Conservation (phyloP, 805 yeast genomes). For the Yamadazyma takamatsuzukensis region DNA sequence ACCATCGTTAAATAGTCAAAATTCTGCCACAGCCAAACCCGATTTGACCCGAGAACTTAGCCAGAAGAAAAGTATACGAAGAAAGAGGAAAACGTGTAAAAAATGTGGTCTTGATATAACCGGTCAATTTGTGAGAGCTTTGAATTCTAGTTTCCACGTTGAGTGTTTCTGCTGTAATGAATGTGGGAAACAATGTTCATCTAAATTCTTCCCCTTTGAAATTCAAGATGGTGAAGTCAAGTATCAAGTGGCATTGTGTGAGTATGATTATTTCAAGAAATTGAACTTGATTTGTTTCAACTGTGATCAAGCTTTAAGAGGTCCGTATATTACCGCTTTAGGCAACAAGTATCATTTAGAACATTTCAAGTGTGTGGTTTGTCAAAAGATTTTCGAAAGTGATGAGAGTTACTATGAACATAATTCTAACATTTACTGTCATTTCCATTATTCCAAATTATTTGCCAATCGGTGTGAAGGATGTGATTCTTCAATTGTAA, state of each 20-base stretch:
- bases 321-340: conserved; percentile 90
- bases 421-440: conserved; percentile 79
- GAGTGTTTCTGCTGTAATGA: conserved; percentile 85
- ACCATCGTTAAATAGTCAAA: background rate
- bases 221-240: conserved; percentile 36
- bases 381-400: conserved; percentile 80
- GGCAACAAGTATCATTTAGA: conserved; percentile 91
- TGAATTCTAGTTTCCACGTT: conserved; percentile 75
- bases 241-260: conserved; percentile 63
- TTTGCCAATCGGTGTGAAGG: conserved; percentile 92
- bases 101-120: conserved; percentile 37
- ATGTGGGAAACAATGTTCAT: conserved; percentile 76
- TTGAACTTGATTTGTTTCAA: conserved; percentile 81
- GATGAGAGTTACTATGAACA: conserved; percentile 93
- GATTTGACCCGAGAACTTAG: conserved; percentile 1
- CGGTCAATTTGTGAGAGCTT: conserved; percentile 83
- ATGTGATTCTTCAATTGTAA: conserved; percentile 84
- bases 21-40: background rate
- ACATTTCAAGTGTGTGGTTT: conserved; percentile 88
- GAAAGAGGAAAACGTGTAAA: conserved; percentile 28
- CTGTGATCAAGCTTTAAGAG: conserved; percentile 82
- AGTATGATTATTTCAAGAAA: conserved; percentile 85
- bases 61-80: conserved; percentile 10
- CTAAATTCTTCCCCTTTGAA: conserved; percentile 85
- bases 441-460: conserved; percentile 81